Evolutionary conservation across 148 eudicot species (phyloP), one percentile per base, ranked within the genome.

Genomic region (Cornus controversa): DNA sequence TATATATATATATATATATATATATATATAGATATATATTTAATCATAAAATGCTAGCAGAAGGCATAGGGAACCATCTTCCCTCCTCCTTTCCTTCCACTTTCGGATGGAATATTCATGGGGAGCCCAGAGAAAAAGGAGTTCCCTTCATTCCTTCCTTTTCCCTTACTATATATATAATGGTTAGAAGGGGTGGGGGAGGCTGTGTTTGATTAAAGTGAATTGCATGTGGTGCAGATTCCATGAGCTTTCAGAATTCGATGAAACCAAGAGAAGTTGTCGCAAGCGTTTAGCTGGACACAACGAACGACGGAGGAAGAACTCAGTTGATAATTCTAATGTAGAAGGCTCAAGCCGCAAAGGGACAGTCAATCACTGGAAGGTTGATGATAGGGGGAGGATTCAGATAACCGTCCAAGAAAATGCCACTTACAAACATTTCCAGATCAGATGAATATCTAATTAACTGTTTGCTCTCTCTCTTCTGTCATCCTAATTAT

Each of bases 191-290:
- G n/a, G n/a, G n/a, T n/a, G n/a, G n/a, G n/a, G n/a, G n/a, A n/a
- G n/a, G n/a, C n/a, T n/a, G n/a, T n/a, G n/a, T n/a, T n/a, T n/a
- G n/a, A n/a, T n/a, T n/a, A n/a, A n/a, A n/a, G n/a, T n/a, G n/a
- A n/a, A n/a, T n/a, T n/a, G n/a, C n/a, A 69, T 45, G 20, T 45
- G 69, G 10, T 75, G 70, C 82, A 87, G 90, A 69, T 87, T 87
- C 70, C 90, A 87, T 29, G 90, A 87, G 82, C 80, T 87, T 13
- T 77, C 85, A 18, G 90, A 87, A 71, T 87, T 87, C 50, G 90
- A 87, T 66, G 87, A 87, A 47, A 42, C 85, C 23, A 87, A 87
- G 50, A 73, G 90, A 77, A 87, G 90, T 45, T 87, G 90, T 69
- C 76, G 90, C 29, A 75, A 86, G 77, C 83, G 87, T 20, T 37